A percentile compares a stretch with the other conserved stretches of the same genome.
These are phyloP conservation scores for Trapa bicornis DNA, from an alignment of 345 rosid genomes.

Conservation along the genomic window DNA sequence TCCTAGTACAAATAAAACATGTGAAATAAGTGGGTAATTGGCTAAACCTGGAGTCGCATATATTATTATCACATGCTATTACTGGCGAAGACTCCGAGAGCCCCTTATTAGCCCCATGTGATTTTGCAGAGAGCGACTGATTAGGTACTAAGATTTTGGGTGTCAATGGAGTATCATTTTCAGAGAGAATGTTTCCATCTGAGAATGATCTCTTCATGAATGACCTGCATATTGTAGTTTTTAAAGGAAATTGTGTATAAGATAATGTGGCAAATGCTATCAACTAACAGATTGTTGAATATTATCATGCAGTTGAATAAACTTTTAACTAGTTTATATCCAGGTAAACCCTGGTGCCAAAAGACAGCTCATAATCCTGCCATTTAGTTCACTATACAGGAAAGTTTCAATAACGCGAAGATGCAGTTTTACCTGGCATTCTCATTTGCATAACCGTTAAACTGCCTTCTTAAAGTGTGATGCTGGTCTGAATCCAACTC, in stretches of 20 bases:
- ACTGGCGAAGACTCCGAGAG: constrained; percentile 60
- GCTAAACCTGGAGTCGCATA: constrained; percentile 40
- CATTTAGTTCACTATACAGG: background rate
- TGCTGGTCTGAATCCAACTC: constrained; percentile 91
- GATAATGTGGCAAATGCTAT: background rate
- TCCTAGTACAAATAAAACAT: background rate
- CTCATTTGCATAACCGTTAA: constrained; percentile 24
- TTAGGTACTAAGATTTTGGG: constrained; percentile 23
- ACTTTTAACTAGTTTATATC: background rate
- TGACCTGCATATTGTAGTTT: constrained; percentile 32
- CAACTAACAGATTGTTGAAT: background rate
- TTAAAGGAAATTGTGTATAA: background rate
- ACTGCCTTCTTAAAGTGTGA: constrained; percentile 35
- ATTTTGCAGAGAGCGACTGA: constrained; percentile 24
- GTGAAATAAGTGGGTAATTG: background rate
- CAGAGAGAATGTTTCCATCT: constrained; percentile 63
- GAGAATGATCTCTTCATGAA: constrained; percentile 70
- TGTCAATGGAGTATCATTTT: constrained; percentile 28
- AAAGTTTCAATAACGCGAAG: background rate
- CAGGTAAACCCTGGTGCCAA: too few relatives aligned
- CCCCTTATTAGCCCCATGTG: constrained; percentile 25
- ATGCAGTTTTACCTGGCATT: constrained; percentile 34
- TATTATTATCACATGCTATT: constrained; percentile 39
- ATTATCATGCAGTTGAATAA: background rate
- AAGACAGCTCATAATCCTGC: background rate